Percentiles rank a stretch among this genome's conserved stretches.
These are phyloP conservation scores for Alternaria solani DNA, from an alignment of 2,329 filamentous ascomycete genomes.

Conservation along the genomic window DNA sequence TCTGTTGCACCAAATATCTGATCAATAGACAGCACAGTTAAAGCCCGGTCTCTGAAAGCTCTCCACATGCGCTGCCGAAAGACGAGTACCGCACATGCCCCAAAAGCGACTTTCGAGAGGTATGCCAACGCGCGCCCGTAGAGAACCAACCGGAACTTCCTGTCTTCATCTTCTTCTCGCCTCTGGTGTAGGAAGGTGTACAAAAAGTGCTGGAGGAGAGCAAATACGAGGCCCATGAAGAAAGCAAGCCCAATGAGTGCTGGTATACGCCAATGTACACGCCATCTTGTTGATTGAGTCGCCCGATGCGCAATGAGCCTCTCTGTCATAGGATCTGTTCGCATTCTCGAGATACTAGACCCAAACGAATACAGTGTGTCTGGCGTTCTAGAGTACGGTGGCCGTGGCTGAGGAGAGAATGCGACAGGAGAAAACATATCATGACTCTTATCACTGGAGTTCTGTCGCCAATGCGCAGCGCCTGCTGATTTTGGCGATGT, in stretches of 20 bases:
- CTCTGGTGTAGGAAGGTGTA: conserved; percentile 43
- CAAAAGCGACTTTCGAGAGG: conserved; percentile 47
- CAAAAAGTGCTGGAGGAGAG: conserved; percentile 43
- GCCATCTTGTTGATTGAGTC: conserved; percentile 43
- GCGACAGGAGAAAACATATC: conserved; percentile 29
- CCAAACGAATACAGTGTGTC: conserved; percentile 31
- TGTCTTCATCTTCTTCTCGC: conserved; percentile 33
- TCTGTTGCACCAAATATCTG: conserved; percentile 47
- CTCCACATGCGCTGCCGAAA: conserved; percentile 50
- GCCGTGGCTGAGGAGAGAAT: conserved; percentile 19
- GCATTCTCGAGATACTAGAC: conserved; percentile 31
- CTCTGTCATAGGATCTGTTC: conserved; percentile 42
- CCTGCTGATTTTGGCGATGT: conserved; percentile 34
- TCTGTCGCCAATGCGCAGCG: conserved; percentile 26
- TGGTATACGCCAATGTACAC: conserved; percentile 50
- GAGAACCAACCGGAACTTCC: conserved; percentile 43
- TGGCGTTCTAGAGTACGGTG: conserved; percentile 29
- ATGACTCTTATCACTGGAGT: conserved; percentile 22
- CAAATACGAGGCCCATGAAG: conserved; percentile 39
- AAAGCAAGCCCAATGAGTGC: conserved; percentile 38
- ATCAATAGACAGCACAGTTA: conserved; percentile 48
- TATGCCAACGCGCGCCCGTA: conserved; percentile 49
- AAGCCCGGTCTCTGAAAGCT: conserved; percentile 40
- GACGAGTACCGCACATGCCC: conserved; percentile 40
- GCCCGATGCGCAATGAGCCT: conserved; percentile 42